Evolutionary conservation across 2,329 filamentous ascomycete species (phyloP).

Genomic region (Venturia pyrina): DNA sequence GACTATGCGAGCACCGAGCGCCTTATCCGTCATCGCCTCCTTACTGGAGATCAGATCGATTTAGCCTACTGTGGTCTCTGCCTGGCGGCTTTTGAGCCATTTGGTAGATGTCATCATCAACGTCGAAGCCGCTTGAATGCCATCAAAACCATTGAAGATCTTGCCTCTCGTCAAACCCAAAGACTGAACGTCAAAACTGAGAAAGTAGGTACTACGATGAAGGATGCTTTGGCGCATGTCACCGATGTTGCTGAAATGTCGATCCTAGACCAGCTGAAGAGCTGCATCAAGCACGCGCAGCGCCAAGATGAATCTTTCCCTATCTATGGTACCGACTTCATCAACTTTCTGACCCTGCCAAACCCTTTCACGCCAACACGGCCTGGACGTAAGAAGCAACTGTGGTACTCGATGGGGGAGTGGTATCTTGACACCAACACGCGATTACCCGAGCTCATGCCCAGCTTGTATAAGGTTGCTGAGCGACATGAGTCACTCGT

Average conservation of each 20-base stretch:
- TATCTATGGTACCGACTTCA: constrained; percentile 69
- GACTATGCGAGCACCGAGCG: constrained; percentile 65
- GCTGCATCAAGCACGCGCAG: constrained; percentile 7
- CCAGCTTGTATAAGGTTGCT: constrained; percentile 29
- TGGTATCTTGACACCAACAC: constrained; percentile 10
- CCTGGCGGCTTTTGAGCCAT: constrained; percentile 56
- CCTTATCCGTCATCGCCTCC: constrained; percentile 55
- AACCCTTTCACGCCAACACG: constrained; percentile 31
- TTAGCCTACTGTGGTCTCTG: constrained; percentile 71
- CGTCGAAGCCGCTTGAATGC: constrained; percentile 44
- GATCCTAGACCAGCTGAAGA: constrained; percentile 7
- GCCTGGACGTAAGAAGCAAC: constrained; percentile 27
- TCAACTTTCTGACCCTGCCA: constrained; percentile 51
- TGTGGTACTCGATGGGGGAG: constrained; percentile 36
- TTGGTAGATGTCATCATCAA: constrained; percentile 42
- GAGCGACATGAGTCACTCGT: constrained; percentile 63
- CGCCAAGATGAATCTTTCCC: constrained; percentile 53
- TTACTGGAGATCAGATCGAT: constrained; percentile 50
- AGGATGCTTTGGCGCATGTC: not conserved
- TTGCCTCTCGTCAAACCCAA: constrained; percentile 60
- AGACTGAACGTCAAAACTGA: constrained; percentile 32
- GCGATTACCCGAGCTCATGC: constrained; percentile 8
- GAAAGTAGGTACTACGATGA: constrained; percentile 33
- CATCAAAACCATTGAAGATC: constrained; percentile 56
- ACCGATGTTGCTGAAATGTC: constrained; percentile 1